Evolutionary conservation across 805 yeast species (phyloP), one percentile per base, ranked within the genome.

Genomic region (Yamadazyma endophytica): DNA sequence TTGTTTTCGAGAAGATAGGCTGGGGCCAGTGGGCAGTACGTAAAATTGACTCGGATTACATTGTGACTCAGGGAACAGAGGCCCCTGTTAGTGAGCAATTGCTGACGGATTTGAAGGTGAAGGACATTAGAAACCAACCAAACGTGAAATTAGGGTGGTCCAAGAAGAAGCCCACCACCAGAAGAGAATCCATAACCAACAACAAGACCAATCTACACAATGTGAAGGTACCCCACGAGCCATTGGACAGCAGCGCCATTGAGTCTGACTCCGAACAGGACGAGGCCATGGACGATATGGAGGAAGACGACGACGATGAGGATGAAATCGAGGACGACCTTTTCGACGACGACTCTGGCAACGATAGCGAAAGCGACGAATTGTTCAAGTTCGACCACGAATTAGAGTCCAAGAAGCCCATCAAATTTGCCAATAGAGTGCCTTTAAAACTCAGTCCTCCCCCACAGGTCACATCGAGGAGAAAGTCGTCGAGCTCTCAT

Each of bases 1-100:
- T 83, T 25, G 75, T 82, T 11, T 89, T 89, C 60, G 95, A 87
- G 50, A 89, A 89, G 60, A 87, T 89, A 19, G 96, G 97, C 14
- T 89, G 97, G 97, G 97, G 97, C 37, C 94, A 89, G 55, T 89
- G 97, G 97, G 83, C 83, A 15, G 94, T 89, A 3, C 71, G 78
- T 46, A 61, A 64, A 29, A 75, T 48, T 46, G 70, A 56, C 52
- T 69, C 58, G 18, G 64, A 72, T 56, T 53, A 47, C 47, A 46
- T 67, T 56, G 53, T 70, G 47, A 70, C 73, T 24, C 75, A 71
- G 44, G 77, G 73, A 34, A 49, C 56, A 3, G 62, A 55, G 16
- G 24, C n/a, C n/a, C n/a, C n/a, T n/a, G n/a, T n/a, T n/a, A n/a
- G n/a, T n/a, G n/a, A 21, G 14, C 21, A 19, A 19, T 19, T 11